Conservation (phyloP, 306 rosid species). For the Begonia fuchsioides region DNA sequence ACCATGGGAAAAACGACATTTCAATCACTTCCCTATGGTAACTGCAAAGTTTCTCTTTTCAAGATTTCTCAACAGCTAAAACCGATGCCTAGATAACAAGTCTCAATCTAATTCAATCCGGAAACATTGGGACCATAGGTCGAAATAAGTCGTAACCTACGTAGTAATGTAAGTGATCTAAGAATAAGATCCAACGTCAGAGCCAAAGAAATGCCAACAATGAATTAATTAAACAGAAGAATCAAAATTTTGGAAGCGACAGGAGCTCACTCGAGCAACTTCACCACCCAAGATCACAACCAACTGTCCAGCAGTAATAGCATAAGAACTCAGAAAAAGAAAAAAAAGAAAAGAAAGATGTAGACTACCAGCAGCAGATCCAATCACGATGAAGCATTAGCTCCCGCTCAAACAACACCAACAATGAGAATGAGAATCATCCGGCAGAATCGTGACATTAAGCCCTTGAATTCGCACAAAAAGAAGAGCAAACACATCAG, state of each 20-base stretch:
- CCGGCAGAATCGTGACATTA: conserved; percentile 1
- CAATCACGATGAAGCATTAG: conserved; percentile 35
- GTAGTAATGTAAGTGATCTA: neutral
- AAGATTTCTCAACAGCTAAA: too few species aligned
- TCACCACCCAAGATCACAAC: neutral
- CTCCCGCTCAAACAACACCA: conserved; percentile 11
- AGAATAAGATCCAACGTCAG: neutral
- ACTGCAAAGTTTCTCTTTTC: too few species aligned
- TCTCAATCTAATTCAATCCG: too few species aligned
- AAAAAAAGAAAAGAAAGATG: conserved; percentile 7
- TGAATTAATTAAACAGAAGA: neutral
- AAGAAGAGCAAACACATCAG: conserved; percentile 1
- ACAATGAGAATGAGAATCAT: conserved; percentile 18
- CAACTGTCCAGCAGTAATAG: neutral
- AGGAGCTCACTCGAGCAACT: neutral
- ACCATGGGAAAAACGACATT: too few species aligned
- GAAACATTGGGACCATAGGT: too few species aligned
- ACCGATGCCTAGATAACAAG: too few species aligned
- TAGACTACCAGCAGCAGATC: conserved; percentile 69
- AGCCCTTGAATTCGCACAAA: conserved; percentile 8
- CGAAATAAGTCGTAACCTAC: neutral
- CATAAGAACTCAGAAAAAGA: neutral
- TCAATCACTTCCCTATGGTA: too few species aligned
- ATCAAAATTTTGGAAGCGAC: neutral
- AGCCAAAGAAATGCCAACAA: neutral